Evolutionary conservation across 139 green algal species (phyloP).

Genomic region (Protoeuglena noctilucae): DNA sequence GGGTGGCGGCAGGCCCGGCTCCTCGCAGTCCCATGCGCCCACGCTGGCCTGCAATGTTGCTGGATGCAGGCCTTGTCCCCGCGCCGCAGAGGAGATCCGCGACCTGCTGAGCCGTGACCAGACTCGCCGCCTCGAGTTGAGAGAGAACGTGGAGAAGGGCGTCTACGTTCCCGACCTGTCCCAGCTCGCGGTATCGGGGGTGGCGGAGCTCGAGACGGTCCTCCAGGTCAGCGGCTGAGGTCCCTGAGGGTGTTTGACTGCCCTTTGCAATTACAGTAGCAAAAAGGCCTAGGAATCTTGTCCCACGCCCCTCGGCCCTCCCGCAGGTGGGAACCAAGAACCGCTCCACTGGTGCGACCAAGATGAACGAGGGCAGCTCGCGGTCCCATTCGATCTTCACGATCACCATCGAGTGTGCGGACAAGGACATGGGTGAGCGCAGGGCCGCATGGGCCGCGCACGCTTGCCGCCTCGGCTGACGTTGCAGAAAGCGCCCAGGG

Average conservation of each 20-base stretch:
- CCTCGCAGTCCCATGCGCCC: neutral
- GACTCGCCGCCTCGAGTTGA: slow-evolving; percentile 43
- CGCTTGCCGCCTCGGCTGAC: neutral
- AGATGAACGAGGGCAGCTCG: slow-evolving; percentile 13
- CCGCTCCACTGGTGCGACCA: slow-evolving; percentile 10
- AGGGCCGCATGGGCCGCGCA: neutral
- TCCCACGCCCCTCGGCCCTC: neutral
- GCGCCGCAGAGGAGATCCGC: slow-evolving; percentile 1
- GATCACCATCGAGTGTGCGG: slow-evolving; percentile 6
- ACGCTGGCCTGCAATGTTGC: neutral
- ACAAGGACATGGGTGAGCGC: slow-evolving; percentile 15
- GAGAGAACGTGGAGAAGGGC: slow-evolving; percentile 43
- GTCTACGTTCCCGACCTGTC: slow-evolving; percentile 60
- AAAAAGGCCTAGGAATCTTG: neutral
- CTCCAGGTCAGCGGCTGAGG: slow-evolving; percentile 23
- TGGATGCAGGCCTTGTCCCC: slow-evolving; percentile 13
- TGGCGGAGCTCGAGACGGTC: slow-evolving; percentile 40
- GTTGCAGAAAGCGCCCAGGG: neutral
- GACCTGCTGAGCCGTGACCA: slow-evolving; percentile 27
- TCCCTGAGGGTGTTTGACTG: neutral
- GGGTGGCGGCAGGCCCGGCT: too few relatives aligned
- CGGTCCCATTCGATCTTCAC: slow-evolving; percentile 14
- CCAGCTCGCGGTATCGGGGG: slow-evolving; percentile 47
- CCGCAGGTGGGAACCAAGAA: slow-evolving; percentile 13
- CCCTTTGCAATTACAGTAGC: neutral